A percentile compares a stretch with the other conserved stretches of the same genome.
These are phyloP conservation scores for Platanus orientalis DNA, from an alignment of 164 flowering plant species.

Conservation along the genomic window DNA sequence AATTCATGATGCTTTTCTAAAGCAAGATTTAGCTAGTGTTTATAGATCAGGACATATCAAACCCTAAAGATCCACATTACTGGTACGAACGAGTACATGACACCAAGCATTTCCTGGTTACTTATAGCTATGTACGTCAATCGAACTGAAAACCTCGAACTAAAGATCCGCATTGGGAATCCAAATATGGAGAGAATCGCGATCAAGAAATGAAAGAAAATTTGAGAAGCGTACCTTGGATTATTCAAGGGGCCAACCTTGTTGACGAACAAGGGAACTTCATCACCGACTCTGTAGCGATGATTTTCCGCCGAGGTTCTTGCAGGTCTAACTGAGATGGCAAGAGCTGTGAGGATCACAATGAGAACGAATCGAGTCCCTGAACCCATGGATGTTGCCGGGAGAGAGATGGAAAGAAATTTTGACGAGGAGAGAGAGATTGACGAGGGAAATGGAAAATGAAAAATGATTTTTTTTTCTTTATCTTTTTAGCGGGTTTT, in stretches of 20 bases:
- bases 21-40: neutral
- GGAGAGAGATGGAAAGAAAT: too few relatives aligned
- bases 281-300: slow-evolving; percentile 57
- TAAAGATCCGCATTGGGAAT: neutral
- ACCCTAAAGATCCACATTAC: neutral
- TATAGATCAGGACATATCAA: neutral
- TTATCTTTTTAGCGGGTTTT: too few relatives aligned
- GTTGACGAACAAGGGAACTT: slow-evolving; percentile 56
- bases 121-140: neutral
- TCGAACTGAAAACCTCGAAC: neutral
- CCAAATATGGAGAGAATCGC: neutral
- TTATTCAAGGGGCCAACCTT: slow-evolving; percentile 67
- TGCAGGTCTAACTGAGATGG: slow-evolving; percentile 11
- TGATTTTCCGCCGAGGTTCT: slow-evolving; percentile 27
- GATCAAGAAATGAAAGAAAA: neutral
- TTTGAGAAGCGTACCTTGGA: slow-evolving; percentile 49
- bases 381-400: slow-evolving; percentile 12
- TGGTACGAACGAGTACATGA: neutral
- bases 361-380: slow-evolving; percentile 1
- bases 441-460: too few relatives aligned
- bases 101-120: neutral
- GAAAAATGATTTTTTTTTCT: too few relatives aligned
- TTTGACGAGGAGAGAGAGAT: too few relatives aligned
- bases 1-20: neutral
- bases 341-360: slow-evolving; percentile 11